Base-by-base conservation (phyloP, 2,329 filamentous ascomycete genomes). In the Fusarium torulosum region DNA sequence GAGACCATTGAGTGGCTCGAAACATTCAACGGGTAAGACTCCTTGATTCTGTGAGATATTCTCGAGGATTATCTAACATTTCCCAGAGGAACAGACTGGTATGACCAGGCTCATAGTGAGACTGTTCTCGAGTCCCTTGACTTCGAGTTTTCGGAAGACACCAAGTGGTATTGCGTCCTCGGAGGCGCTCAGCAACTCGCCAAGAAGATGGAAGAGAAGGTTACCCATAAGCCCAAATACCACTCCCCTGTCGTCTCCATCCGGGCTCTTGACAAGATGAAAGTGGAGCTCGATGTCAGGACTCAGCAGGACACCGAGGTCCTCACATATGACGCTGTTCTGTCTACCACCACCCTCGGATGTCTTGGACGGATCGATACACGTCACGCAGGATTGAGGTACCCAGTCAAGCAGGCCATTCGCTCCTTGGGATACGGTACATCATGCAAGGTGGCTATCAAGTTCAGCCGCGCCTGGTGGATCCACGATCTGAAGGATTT, bases 391-490 rank as follows among this genome's bases (percentile, higher is more conserved):
- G 64, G 67, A 60, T 3, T 77, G 74, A 61, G 72, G 67, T 2
- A 71, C 72, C 31, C 31, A 15, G 31, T 35, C 1, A 75, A 76
- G 35, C 67, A 67, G 3, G 76, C 76, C 0, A 77, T 78, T 5
- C 69, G 76, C 8, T 66, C 69, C 6, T 59, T 78, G 14, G 73
- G 73, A 6, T 77, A 77, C 10, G 75, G 76, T 4, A 71, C 72
- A 0, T 71, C 75, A 0, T 63, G 63, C 3, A 78, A 78, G 43
- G 73, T 78, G 3, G 76, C 59, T 1, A 68, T 77, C 21, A 78
- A 77, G 37, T 82, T 81, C 53, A 72, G 75, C 47, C 66, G 69
- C 0, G 61, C 75, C 1, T 78, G 74, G 75, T 74, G 70, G 70
- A 35, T 35, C 31, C 31, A 35, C 6, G 31, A 35, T 17, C 59